phyloP scores from a whole-genome alignment of 2,329 filamentous ascomycete species.

The Pseudopyrenochaeta lycopersici region DNA sequence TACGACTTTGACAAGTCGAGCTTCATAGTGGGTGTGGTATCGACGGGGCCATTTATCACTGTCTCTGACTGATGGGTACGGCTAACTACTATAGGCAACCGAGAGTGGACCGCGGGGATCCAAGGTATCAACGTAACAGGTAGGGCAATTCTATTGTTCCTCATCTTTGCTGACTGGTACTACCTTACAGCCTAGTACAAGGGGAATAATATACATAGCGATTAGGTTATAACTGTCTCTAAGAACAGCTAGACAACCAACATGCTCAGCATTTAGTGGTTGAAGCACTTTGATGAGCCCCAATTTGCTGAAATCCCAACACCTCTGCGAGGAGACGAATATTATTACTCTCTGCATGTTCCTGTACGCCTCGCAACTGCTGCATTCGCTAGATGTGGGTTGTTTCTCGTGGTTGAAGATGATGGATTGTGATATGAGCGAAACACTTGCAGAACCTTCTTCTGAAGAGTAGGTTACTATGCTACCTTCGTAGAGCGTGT shows the following conservation, averaged over 20 bases:
- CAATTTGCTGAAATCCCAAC: not conserved
- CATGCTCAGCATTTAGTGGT: too few species aligned
- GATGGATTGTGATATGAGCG: too few species aligned
- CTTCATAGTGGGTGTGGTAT: too few species aligned
- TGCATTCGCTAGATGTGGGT: too few species aligned
- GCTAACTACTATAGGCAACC: too few species aligned
- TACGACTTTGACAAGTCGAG: slow-evolving; percentile 2
- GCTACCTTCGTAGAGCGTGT: too few species aligned
- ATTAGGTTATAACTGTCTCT: not conserved
- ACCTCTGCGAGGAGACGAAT: not conserved
- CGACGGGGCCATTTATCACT: not conserved
- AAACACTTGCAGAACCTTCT: too few species aligned
- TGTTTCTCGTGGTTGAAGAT: not conserved
- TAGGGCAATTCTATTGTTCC: not conserved
- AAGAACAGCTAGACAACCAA: too few species aligned
- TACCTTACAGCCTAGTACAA: not conserved
- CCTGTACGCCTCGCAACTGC: not conserved
- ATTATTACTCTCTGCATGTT: not conserved
- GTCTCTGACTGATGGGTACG: too few species aligned
- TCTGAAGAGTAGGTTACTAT: too few species aligned
- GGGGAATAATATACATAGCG: not conserved
- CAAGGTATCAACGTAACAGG: not conserved
- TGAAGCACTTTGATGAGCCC: slow-evolving; percentile 46
- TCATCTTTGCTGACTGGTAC: not conserved
- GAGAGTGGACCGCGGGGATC: too few species aligned